Conservation (phyloP, 2,329 filamentous ascomycete genomes). For the Orbilia oligospora region DNA sequence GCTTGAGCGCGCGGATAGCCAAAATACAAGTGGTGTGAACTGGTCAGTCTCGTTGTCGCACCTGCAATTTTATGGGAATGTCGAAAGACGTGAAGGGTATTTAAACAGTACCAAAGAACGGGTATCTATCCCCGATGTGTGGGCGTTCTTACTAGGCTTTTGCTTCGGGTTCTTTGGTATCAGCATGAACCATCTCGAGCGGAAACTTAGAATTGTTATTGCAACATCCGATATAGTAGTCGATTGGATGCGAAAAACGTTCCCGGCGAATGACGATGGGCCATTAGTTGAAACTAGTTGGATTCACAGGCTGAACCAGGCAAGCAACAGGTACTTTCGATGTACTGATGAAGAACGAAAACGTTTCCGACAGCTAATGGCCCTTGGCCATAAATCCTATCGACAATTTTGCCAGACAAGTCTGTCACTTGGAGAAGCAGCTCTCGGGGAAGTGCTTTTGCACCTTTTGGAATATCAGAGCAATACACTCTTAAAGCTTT, state of each 20-base stretch:
- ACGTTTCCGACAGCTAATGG: background rate
- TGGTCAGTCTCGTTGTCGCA: constrained; percentile 45
- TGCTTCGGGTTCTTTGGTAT: background rate
- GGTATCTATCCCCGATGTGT: constrained; percentile 19
- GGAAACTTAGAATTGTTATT: background rate
- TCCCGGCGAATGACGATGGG: no score
- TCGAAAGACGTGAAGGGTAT: constrained; percentile 12
- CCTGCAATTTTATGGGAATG: constrained; percentile 40
- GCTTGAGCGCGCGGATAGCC: background rate
- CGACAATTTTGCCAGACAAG: no score
- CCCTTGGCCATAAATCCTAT: background rate
- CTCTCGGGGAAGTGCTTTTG: no score
- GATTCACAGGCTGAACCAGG: background rate
- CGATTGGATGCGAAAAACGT: background rate
- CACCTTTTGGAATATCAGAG: no score
- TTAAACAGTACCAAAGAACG: constrained; percentile 8
- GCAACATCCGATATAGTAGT: background rate
- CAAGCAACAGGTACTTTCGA: background rate
- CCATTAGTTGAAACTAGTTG: background rate
- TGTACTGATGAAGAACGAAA: constrained; percentile 7
- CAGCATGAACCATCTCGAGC: background rate
- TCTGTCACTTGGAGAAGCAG: no score
- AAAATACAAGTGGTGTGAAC: constrained; percentile 22
- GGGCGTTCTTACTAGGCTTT: constrained; percentile 4
- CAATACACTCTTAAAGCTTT: no score